phyloP scores from a whole-genome alignment of 83 land plant species.

The Picea abies region DNA sequence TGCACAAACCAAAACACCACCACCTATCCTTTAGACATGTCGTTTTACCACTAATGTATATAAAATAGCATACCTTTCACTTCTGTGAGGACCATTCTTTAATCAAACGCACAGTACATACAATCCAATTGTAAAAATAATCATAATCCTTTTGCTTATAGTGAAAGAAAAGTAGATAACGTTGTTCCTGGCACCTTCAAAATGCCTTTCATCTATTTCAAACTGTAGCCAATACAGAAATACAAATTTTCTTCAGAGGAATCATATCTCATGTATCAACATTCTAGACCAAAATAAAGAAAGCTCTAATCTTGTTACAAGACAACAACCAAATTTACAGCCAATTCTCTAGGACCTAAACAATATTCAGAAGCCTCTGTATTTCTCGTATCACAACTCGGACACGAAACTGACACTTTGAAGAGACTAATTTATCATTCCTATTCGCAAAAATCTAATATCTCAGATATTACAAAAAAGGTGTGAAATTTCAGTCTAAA shows the following conservation, averaged over 20 bases:
- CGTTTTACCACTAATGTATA: not conserved
- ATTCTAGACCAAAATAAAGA: not conserved
- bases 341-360: not conserved
- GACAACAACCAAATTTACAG: not conserved
- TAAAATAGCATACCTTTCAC: not conserved
- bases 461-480: not conserved
- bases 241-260: not conserved
- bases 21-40: not conserved
- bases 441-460: not conserved
- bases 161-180: not conserved
- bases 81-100: too few relatives aligned
- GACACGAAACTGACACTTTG: not conserved
- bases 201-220: not conserved
- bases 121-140: not conserved
- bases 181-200: not conserved
- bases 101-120: too few relatives aligned
- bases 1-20: conserved; percentile 10
- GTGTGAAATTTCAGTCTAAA: too few relatives aligned
- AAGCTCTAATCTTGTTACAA: not conserved
- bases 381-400: not conserved
- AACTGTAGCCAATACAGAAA: not conserved
- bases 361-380: not conserved
- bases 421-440: not conserved
- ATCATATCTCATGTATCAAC: not conserved
- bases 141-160: not conserved